Base-by-base conservation (phyloP, 2,329 filamentous ascomycete species). In the Knoxdaviesia capensis region DNA sequence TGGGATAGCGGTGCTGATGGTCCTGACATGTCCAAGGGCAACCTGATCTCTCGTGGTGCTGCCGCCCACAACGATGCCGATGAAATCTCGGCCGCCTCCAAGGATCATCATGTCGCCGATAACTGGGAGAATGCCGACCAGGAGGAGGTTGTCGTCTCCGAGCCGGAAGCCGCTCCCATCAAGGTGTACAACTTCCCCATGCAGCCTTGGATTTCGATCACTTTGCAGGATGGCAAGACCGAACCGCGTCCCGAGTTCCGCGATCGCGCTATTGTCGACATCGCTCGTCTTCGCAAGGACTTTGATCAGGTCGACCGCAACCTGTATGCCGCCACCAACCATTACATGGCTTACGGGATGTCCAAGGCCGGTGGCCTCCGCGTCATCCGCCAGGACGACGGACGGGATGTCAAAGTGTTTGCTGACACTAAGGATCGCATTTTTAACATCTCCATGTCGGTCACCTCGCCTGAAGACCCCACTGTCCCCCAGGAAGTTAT, bases 241-340 rank as follows among this genome's bases (percentile, higher is more conserved):
- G 65, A 74, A 45, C 57, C 67, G 30, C 69, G 72, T 10, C 68
- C 78, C 4, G 61, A 68, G 41, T 78, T 96, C 57, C 77, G 80
- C 34, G 75, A 84, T 44, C 80, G 88, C 49, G 72, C 79, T 37
- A 77, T 94, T 51, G 82, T 94, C 66, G 85, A 94, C 51, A 90
- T 98, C 54, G 88, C 90, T 41, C 76, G 86, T 44, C 69, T 96
- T 48, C 94, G 94, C 69, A 96, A 96, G 63, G 86, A 94, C 5
- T 96, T 96, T 52, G 90, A 98, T 54, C 90, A 96, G 61, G 79
- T 94, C 47, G 90, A 98, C 55, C 82, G 92, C 49, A 92, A 87
- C 48, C 70, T 98, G 32, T 88, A 88, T 40, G 81, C 87, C 5
- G 87, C 88, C 11, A 88, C 85, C 30, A 78, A 84, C 54, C 80